Evolutionary conservation across 305 asterid species (phyloP).

Genomic region (Coffea humblotiana): DNA sequence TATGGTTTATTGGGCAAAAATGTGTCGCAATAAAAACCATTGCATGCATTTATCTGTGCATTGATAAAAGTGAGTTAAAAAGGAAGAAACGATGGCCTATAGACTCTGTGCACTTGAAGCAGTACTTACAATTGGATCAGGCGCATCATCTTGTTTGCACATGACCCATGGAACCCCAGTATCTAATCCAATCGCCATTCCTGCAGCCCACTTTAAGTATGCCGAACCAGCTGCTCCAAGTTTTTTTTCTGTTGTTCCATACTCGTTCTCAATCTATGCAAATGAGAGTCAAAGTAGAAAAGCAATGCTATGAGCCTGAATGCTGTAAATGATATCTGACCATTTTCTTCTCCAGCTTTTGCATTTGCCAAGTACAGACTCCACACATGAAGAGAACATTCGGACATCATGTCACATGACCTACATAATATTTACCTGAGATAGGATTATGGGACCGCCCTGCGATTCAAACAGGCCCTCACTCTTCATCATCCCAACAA

Average conservation of each 20-base stretch:
- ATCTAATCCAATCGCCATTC: constrained; percentile 59
- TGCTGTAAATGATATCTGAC: background rate
- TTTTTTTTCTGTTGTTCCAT: constrained; percentile 42
- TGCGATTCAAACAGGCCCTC: constrained; percentile 55
- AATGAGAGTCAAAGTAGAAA: background rate
- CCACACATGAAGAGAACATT: no score
- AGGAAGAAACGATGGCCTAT: background rate
- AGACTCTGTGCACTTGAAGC: background rate
- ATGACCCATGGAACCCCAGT: constrained; percentile 76
- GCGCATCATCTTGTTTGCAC: constrained; percentile 30
- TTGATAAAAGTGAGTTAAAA: background rate
- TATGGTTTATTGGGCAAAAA: constrained; percentile 68
- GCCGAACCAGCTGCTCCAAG: constrained; percentile 54
- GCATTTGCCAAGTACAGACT: no score
- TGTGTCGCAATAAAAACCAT: constrained; percentile 60
- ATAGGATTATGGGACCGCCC: constrained; percentile 69
- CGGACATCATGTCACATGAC: background rate
- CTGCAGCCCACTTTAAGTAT: constrained; percentile 61
- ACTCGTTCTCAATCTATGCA: constrained; percentile 63
- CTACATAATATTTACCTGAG: constrained; percentile 47
- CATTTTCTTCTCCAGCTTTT: background rate
- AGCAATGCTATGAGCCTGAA: constrained; percentile 1
- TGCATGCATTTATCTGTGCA: constrained; percentile 60
- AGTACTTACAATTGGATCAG: constrained; percentile 60
- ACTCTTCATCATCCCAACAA: constrained; percentile 64